Percentiles rank a stretch among this genome's conserved stretches.
Evolutionary conservation across 2,329 filamentous ascomycete genomes (phyloP).

Genomic region (Claviceps sorghi): DNA sequence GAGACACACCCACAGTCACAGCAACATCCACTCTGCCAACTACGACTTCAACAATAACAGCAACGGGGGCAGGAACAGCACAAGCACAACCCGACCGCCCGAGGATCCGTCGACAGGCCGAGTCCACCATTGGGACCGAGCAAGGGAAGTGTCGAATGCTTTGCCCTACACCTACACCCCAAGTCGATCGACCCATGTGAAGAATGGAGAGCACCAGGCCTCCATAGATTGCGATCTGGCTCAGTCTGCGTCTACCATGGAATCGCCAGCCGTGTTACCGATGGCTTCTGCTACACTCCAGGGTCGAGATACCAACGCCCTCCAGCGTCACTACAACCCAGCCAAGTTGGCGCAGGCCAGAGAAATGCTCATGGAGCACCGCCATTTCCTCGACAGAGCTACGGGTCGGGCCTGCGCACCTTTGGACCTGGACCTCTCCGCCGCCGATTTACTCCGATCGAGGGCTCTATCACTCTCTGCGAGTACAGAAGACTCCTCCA

Average conservation of each 20-base stretch:
- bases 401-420: constrained; percentile 18
- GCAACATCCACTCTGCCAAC: not conserved
- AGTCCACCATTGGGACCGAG: not conserved
- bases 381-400: constrained; percentile 17
- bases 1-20: not conserved
- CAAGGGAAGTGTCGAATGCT: not conserved
- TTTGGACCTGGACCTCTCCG: constrained; percentile 19
- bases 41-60: not conserved
- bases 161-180: not conserved
- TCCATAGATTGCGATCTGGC: constrained; percentile 2
- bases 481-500: constrained; percentile 15
- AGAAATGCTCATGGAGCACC: constrained; percentile 22
- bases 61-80: not conserved
- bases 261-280: constrained; percentile 19
- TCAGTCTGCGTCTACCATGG: constrained; percentile 13
- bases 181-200: constrained; percentile 2
- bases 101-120: not conserved
- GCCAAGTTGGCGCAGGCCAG: constrained; percentile 20
- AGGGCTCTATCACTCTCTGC: constrained; percentile 14
- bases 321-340: constrained; percentile 19
- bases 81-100: not conserved
- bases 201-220: constrained; percentile 6
- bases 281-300: constrained; percentile 15
- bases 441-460: constrained; percentile 12
- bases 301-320: constrained; percentile 16